Base-by-base conservation (phyloP, 2,329 filamentous ascomycete species). In the Trichocomaceae sp. region DNA sequence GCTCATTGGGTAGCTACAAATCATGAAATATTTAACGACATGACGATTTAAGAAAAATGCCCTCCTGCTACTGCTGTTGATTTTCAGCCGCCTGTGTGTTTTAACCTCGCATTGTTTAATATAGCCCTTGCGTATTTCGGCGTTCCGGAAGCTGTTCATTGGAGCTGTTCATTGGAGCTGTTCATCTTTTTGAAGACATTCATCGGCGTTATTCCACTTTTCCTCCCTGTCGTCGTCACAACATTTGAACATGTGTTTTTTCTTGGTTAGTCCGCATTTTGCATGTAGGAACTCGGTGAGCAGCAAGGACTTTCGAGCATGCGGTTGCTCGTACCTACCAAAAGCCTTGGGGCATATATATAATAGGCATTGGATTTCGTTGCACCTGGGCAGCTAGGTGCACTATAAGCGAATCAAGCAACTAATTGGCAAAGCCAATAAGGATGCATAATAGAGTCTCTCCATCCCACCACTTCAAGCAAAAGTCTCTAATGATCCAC, bases 121-220 rank as follows among this genome's bases (percentile, higher is more conserved):
- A 31, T 12, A 29, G 29, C 31, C 19, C 20, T 20, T 20, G 19
- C 10, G 39, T 20, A 6, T 42, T 10, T 22, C 23, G 51, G 51
- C 51, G 51, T 42, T 42, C 47, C 12, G 12, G 51, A n/a, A 35
- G 17, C 41, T 52, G 26, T 41, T 37, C 7, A 20, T 39, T 8
- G 23, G 15, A 41, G 15, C 41, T 44, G 47, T 47, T 47, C 44
- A 31, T 41, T 8, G 50, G 51, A 31, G 51, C 47, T 47, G 7
- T 22, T 41, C 47, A n/a, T n/a, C n/a, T n/a, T 47, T 26, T 42
- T 8, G 23, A 19, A 41, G 15, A 47, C 51, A 53, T 47, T 47
- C 44, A 31, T 41, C 13, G 50, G 51, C 42, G 51, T 53, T 47
- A 12, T 22, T 41, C 47, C 20, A 12, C 33, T 8, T 42, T 42